Base-by-base conservation (phyloP, 352 stramenopile species). In the Aphanomyces astaci region DNA sequence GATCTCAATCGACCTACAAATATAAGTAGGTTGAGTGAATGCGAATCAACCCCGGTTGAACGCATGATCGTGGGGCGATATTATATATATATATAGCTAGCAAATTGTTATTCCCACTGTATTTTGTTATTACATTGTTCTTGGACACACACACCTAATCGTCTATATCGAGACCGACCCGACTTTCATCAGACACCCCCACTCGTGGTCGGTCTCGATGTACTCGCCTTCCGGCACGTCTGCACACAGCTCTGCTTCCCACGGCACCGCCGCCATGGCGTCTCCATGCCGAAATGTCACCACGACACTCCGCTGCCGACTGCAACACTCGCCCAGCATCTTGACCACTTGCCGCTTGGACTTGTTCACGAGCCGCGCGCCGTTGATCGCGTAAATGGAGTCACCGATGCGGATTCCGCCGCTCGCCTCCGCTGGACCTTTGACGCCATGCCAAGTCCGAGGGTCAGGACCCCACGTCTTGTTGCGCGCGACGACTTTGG, bases 301-400 rank as follows among this genome's bases (percentile, higher is more conserved):
- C 10, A 94, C 73, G 52, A 94, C 75, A n/a, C n/a, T n/a, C n/a
- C n/a, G n/a, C 7, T 78, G 78, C 36, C 81, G 78, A 25, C 13
- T 55, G 89, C 82, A 66, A 77, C 84, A 69, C 92, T 94, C 64
- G 88, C 82, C 40, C 89, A 94, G 88, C 70, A 92, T 81, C 71
- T 84, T 78, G 54, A 94, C 73, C 60, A 94, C 83, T 64, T 94
- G 86, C 15, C 84, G 81, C 71, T 84, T 88, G 52, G 82, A 89
- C 73, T 92, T 92, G 76, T 94, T 94, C 66, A 91, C 82, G 15
- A 94, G 82, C n/a, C 91, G 79, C 66, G 81, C 77, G 63, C 92
- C 82, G 75, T 94, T 94, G 64, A 94, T 87, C 39, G 86, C 83
- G 71, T 94, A 92, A 40, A 94, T 77, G 49, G 81, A 87, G 72